Evolutionary conservation across 176 grass and related monocot genomes (phyloP).

Genomic region (Elaeis guineensis): DNA sequence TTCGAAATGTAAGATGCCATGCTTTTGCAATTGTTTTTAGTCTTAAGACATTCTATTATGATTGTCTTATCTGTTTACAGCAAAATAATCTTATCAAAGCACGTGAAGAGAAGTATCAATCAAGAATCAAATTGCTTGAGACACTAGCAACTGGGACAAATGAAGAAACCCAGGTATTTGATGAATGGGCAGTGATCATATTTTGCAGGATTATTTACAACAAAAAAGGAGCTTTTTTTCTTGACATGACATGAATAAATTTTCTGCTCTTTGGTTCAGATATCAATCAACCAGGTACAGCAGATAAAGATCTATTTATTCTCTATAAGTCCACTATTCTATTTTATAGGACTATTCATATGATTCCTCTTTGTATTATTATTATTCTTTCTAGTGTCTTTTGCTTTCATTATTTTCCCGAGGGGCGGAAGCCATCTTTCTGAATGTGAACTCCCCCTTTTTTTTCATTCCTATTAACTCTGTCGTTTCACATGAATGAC

Average conservation of each 20-base stretch:
- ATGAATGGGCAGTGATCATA: too few relatives aligned
- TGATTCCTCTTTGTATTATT: neutral
- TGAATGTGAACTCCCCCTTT: too few relatives aligned
- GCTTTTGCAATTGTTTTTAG: too few relatives aligned
- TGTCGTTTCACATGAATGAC: too few relatives aligned
- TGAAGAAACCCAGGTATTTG: conserved; percentile 22
- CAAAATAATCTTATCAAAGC: conserved; percentile 28
- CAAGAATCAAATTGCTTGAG: conserved; percentile 30
- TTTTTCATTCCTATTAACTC: too few relatives aligned
- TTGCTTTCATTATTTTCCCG: neutral
- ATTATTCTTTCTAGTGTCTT: neutral
- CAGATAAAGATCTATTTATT: neutral
- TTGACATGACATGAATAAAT: neutral
- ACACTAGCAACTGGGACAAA: conserved; percentile 12
- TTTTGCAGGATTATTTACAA: too few relatives aligned
- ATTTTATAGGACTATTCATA: neutral
- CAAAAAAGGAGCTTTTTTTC: too few relatives aligned
- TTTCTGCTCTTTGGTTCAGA: neutral
- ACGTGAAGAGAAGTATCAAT: conserved; percentile 32
- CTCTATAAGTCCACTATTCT: neutral
- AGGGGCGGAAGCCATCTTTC: too few relatives aligned
- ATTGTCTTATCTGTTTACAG: conserved; percentile 13
- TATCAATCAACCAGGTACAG: neutral
- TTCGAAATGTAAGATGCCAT: conserved; percentile 17
- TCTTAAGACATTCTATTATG: neutral